Evolutionary conservation across 1,284 basidiomycete genomes (phyloP), one percentile per base, ranked within the genome.

Genomic region (Fereydounia khargensis): DNA sequence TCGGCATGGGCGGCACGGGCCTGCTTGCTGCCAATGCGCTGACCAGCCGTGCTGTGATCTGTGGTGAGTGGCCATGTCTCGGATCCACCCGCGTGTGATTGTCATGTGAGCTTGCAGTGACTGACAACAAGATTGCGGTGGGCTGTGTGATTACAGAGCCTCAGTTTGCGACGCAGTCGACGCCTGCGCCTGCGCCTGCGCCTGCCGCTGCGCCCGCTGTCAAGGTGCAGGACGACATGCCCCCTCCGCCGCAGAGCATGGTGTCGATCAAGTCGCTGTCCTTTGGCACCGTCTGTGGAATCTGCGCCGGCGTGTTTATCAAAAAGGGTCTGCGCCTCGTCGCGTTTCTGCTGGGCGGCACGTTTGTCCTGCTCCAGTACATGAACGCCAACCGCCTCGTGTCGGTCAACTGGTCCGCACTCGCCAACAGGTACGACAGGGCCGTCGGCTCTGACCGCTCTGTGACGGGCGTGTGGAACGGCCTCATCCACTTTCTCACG

Each of bases 261-360:
- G 80, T 94, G 21, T 87, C 84, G 54, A 53, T 85, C n/a, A 88
- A 88, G 70, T 85, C 92, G 68, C 83, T 96, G 35, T 81, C 85
- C 0, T 95, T 96, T 71, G 91, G 92, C 23, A 88, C 89, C 11
- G 83, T 88, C 1, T 84, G 85, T 13, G 20, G 38, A 21, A 17
- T 96, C 38, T 96, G 90, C 69, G 85, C 89, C 0, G 92, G 92
- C 0, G 82, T 96, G 0, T 97, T 97, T 73, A 81, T 95, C 67
- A 95, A 94, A 79, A 95, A 95, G 77, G 92, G 92, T 22, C 84
- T 86, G 28, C 90, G 86, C 74, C 79, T 84, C 2, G 77, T 88
- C 18, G 92, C 91, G 0, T 91, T 91, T 77, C 77, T 87, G 42
- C 78, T 95, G 10, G 84, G 91, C 87, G 61, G 57, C 25, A 54